phyloP scores from a whole-genome alignment of 164 flowering plant genomes.

The Liquidambar formosana region DNA sequence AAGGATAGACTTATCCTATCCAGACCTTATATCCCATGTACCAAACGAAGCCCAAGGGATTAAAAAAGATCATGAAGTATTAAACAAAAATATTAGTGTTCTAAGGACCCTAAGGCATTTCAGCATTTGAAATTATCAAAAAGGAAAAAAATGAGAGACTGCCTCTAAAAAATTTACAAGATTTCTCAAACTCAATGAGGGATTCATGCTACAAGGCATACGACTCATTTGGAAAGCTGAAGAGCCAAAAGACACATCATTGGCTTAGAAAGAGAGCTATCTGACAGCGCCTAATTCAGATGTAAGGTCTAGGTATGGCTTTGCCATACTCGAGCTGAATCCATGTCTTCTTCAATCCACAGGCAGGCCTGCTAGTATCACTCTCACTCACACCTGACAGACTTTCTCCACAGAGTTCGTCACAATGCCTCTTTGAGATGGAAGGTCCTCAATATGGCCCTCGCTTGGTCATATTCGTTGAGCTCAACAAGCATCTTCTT shows the following conservation, averaged over 20 bases:
- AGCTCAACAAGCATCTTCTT: constrained; percentile 87
- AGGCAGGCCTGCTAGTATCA: neutral
- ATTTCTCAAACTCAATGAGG: neutral
- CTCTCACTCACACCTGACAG: neutral
- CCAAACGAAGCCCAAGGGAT: too few relatives aligned
- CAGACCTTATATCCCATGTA: too few relatives aligned
- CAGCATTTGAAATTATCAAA: neutral
- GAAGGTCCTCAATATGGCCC: constrained; percentile 65
- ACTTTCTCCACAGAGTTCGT: neutral
- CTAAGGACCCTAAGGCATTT: neutral
- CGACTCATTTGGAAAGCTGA: too few relatives aligned
- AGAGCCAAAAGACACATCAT: too few relatives aligned
- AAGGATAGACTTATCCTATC: too few relatives aligned
- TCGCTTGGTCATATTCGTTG: constrained; percentile 82
- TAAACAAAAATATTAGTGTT: neutral
- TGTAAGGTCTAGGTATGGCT: neutral
- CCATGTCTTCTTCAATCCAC: too few relatives aligned
- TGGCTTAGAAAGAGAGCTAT: too few relatives aligned
- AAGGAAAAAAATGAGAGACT: neutral
- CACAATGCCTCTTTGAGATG: constrained; percentile 81
- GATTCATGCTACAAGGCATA: neutral
- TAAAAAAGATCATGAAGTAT: too few relatives aligned
- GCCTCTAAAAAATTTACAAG: neutral
- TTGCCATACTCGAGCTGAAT: neutral
- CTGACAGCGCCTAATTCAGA: too few relatives aligned